phyloP scores from a whole-genome alignment of 2,329 filamentous ascomycete species.

The Alternaria sp. region DNA sequence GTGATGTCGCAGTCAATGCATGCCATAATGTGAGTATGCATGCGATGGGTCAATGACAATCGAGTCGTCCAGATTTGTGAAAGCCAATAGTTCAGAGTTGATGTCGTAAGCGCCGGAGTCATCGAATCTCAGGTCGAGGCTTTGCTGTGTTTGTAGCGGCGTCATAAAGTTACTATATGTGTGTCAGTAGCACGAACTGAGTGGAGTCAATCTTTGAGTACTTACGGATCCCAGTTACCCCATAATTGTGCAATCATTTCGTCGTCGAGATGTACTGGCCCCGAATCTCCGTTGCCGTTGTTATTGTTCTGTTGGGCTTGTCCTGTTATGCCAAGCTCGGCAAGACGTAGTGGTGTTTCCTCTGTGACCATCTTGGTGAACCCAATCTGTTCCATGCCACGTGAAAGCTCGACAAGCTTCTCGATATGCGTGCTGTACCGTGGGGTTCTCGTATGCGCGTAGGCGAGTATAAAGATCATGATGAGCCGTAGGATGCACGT shows the following conservation, averaged over 20 bases:
- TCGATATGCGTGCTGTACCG: constrained; percentile 41
- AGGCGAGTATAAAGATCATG: constrained; percentile 49
- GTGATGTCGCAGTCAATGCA: background rate
- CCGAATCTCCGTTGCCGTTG: constrained; percentile 1
- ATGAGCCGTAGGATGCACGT: constrained; percentile 44
- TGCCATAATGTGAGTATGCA: constrained; percentile 20
- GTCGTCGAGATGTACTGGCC: constrained; percentile 36
- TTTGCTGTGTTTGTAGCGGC: constrained; percentile 46
- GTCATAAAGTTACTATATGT: constrained; percentile 41
- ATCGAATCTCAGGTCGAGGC: constrained; percentile 43
- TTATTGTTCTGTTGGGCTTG: constrained; percentile 8
- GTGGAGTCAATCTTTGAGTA: background rate
- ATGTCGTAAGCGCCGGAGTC: constrained; percentile 43
- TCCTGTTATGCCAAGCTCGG: constrained; percentile 40
- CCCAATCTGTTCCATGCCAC: constrained; percentile 45
- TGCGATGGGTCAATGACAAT: constrained; percentile 40
- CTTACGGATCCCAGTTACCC: constrained; percentile 45
- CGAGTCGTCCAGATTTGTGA: constrained; percentile 42
- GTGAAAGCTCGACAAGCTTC: constrained; percentile 30
- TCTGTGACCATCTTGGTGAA: constrained; percentile 47
- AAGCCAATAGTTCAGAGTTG: constrained; percentile 41
- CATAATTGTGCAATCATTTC: constrained; percentile 42
- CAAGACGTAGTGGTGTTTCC: constrained; percentile 44
- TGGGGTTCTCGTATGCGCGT: constrained; percentile 37
- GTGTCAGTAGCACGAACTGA: background rate